Evolutionary conservation across 805 yeast genomes (phyloP).

Genomic region (Candida hispaniensis): DNA sequence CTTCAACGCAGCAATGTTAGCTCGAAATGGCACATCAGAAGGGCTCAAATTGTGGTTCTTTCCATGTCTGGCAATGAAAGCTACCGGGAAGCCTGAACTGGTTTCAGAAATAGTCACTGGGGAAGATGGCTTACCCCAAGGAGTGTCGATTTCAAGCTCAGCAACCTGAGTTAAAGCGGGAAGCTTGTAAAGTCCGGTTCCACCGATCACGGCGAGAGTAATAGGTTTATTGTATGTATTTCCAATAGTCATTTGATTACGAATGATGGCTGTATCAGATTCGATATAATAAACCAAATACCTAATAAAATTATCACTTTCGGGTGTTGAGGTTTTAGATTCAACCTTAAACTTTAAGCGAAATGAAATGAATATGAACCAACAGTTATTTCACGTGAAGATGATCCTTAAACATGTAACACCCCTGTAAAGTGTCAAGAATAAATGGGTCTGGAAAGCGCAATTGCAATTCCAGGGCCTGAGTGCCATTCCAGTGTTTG

Average conservation of each 20-base stretch:
- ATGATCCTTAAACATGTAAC: no score
- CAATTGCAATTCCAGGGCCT: no score
- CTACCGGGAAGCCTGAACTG: conserved; percentile 66
- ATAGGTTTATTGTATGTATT: conserved; percentile 41
- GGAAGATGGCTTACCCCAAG: conserved; percentile 96
- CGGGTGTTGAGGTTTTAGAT: no score
- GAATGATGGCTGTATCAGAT: no score
- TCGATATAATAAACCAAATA: no score
- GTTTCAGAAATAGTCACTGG: conserved; percentile 87
- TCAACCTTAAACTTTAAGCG: no score
- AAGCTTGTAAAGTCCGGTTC: conserved; percentile 91
- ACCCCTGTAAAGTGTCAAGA: no score
- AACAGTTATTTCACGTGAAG: no score
- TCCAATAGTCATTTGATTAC: conserved; percentile 15
- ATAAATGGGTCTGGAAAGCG: no score
- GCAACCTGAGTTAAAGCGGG: conserved; percentile 81
- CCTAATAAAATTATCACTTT: no score
- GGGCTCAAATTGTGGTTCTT: conserved; percentile 81
- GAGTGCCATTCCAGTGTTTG: no score
- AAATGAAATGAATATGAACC: no score
- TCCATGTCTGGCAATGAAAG: conserved; percentile 94
- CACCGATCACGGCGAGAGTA: conserved; percentile 85
- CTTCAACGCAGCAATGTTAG: conserved; percentile 94
- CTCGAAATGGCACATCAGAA: conserved; percentile 81
- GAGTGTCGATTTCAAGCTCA: conserved; percentile 68